Evolutionary conservation across 2,329 filamentous ascomycete genomes (phyloP).

Genomic region (Fusarium devonianum): DNA sequence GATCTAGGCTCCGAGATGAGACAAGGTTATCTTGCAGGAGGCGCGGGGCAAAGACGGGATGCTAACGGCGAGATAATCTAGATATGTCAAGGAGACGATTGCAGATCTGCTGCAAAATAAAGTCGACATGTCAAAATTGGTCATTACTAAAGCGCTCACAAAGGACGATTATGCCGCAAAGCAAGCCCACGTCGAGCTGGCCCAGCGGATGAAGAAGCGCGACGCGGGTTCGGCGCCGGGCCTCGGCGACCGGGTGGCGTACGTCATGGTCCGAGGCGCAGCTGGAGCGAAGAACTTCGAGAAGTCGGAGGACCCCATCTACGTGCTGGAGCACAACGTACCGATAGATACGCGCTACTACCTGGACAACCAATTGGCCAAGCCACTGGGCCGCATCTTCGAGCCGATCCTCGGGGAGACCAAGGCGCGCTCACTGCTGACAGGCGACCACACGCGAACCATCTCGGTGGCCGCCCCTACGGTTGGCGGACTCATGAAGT

Average conservation of each 20-base stretch:
- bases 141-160: constrained; percentile 96
- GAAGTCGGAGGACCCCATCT: constrained; percentile 95
- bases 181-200: constrained; percentile 95
- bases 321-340: constrained; percentile 95
- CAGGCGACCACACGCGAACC: constrained; percentile 92
- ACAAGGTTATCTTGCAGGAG: constrained; percentile 15
- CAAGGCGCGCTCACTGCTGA: constrained; percentile 84
- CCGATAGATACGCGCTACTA: constrained; percentile 99
- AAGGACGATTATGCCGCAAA: constrained; percentile 91
- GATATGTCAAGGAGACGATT: constrained; percentile 96
- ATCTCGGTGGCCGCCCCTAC: constrained; percentile 92
- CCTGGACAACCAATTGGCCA: constrained; percentile 96
- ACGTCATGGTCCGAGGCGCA: constrained; percentile 95
- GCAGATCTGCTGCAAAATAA: constrained; percentile 96
- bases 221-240: constrained; percentile 92
- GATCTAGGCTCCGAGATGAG: constrained; percentile 8
- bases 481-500: constrained; percentile 96
- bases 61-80: constrained; percentile 55
- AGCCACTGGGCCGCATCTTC: constrained; percentile 93
- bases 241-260: constrained; percentile 94
- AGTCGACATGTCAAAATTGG: constrained; percentile 97
- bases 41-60: constrained; percentile 6
- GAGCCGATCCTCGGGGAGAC: constrained; percentile 96
- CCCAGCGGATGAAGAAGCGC: constrained; percentile 95
- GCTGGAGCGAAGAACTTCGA: constrained; percentile 94